Evolutionary conservation across 768 basidiomycete genomes (phyloP).

Genomic region (Tephrocybe sp.): DNA sequence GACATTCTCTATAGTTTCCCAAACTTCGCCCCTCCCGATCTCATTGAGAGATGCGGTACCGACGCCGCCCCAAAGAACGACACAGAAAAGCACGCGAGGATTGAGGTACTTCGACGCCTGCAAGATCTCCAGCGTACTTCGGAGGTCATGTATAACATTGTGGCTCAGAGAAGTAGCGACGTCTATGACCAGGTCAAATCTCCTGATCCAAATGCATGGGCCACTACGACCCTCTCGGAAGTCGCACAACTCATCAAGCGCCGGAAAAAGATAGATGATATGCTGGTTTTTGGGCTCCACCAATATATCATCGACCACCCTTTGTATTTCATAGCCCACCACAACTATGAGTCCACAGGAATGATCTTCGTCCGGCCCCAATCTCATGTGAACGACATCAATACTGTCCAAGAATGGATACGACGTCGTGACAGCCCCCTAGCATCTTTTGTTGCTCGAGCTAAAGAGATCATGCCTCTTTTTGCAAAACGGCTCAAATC

Average conservation of each 20-base stretch:
- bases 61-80: constrained; percentile 24
- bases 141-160: constrained; percentile 35
- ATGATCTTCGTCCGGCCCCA: constrained; percentile 63
- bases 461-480: constrained; percentile 35
- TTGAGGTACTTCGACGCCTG: constrained; percentile 60
- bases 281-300: constrained; percentile 52
- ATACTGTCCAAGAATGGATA: constrained; percentile 47
- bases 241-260: constrained; percentile 47
- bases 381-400: constrained; percentile 50
- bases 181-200: constrained; percentile 47
- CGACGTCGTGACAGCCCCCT: constrained; percentile 38
- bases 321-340: constrained; percentile 50
- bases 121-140: constrained; percentile 49
- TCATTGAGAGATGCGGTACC: constrained; percentile 48
- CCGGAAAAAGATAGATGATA: constrained; percentile 28
- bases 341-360: constrained; percentile 45
- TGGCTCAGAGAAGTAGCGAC: constrained; percentile 27
- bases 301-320: constrained; percentile 58
- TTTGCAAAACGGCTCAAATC: constrained; percentile 27
- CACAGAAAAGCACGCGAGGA: constrained; percentile 53
- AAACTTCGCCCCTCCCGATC: constrained; percentile 43
- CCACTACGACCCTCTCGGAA: constrained; percentile 48
- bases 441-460: constrained; percentile 50
- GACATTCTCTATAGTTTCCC: constrained; percentile 66
- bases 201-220: constrained; percentile 50